These are phyloP conservation scores for Papiliotrema laurentii DNA, from an alignment of 1,284 basidiomycete species.

Conservation along the genomic window DNA sequence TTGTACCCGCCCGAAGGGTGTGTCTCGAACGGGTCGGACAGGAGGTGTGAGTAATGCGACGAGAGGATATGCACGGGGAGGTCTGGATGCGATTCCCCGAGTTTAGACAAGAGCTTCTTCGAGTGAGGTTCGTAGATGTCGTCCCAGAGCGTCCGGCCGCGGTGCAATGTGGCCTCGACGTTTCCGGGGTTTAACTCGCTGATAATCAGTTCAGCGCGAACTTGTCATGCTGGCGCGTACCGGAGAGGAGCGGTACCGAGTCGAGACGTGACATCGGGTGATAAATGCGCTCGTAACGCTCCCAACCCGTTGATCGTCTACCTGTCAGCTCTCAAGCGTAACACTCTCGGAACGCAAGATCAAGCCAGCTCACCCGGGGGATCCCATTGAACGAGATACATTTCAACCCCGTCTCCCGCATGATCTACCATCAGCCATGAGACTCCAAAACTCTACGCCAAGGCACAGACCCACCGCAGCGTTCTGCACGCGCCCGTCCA, in stretches of 20 bases:
- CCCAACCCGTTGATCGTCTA: constrained; percentile 79
- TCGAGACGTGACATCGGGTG: constrained; percentile 68
- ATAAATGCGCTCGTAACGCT: constrained; percentile 66
- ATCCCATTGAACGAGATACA: constrained; percentile 78
- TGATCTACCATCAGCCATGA: constrained; percentile 48
- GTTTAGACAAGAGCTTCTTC: constrained; percentile 82
- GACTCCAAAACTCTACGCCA: constrained; percentile 3
- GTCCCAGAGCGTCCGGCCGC: constrained; percentile 74
- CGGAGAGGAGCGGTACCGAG: constrained; percentile 64
- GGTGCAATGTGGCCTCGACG: constrained; percentile 61
- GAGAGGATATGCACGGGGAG: constrained; percentile 83
- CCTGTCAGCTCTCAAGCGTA: constrained; percentile 11
- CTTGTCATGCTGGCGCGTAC: constrained; percentile 50
- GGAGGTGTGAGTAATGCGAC: constrained; percentile 77
- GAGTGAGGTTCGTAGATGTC: constrained; percentile 87
- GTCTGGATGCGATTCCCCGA: constrained; percentile 67
- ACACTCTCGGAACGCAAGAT: constrained; percentile 5
- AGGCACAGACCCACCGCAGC: constrained; percentile 22
- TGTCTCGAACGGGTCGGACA: constrained; percentile 59
- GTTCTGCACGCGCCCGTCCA: constrained; percentile 8
- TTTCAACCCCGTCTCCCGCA: constrained; percentile 91
- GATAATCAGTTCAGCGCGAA: constrained; percentile 12
- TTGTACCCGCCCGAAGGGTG: constrained; percentile 43
- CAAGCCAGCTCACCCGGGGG: constrained; percentile 61
- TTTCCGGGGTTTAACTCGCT: constrained; percentile 62